Conservation (phyloP, 2,329 filamentous ascomycete species). For the Pestalotiopsis sp. region DNA sequence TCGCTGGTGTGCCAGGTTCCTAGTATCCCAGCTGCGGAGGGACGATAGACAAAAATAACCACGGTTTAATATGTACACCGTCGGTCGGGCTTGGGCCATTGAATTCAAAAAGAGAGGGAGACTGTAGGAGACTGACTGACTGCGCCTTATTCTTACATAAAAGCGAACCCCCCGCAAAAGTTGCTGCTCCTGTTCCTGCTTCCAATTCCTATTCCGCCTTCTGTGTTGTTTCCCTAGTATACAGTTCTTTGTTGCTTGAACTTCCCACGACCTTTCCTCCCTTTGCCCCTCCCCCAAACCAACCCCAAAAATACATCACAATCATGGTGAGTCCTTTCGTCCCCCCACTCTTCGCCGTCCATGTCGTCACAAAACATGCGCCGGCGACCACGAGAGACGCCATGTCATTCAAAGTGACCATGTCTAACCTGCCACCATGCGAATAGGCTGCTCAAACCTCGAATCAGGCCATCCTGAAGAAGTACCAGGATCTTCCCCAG, state of each 20-base stretch:
- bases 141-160: constrained; percentile 13
- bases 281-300: not conserved
- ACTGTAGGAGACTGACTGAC: not conserved
- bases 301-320: constrained; percentile 4
- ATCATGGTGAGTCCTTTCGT: not conserved
- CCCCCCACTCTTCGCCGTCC: not conserved
- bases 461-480: constrained; percentile 55
- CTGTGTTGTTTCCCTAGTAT: not conserved
- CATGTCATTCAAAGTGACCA: not conserved
- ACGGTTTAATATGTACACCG: not conserved
- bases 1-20: not conserved
- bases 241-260: not conserved
- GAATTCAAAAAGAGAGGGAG: not conserved
- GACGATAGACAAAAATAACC: not conserved
- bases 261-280: not conserved
- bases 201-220: not conserved
- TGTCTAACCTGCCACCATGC: not conserved
- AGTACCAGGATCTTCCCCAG: constrained; percentile 91
- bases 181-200: not conserved
- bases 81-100: constrained; percentile 6
- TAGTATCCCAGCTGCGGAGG: not conserved
- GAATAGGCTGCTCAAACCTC: not conserved
- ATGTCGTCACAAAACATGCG: not conserved
- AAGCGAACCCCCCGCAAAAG: not conserved
- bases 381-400: not conserved